Evolutionary conservation across 2,329 filamentous ascomycete genomes (phyloP).

Genomic region (Colletotrichum sp.): DNA sequence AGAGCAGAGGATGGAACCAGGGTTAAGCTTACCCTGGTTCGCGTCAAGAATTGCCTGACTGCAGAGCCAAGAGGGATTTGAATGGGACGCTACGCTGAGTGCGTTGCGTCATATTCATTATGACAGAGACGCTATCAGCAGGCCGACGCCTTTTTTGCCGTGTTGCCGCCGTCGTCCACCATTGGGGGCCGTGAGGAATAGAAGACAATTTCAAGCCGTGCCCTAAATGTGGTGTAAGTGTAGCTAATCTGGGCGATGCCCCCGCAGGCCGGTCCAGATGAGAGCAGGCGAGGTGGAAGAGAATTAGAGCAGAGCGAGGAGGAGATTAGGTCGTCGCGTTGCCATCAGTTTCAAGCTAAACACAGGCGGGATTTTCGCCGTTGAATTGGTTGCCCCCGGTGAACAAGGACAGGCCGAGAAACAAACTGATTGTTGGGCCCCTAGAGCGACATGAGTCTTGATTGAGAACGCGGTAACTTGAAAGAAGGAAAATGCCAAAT

Average conservation of each 20-base stretch:
- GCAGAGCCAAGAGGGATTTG: constrained; percentile 3
- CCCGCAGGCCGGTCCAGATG: not conserved
- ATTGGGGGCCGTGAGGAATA: not conserved
- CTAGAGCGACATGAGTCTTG: not conserved
- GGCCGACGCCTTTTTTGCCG: not conserved
- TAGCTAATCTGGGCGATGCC: not conserved
- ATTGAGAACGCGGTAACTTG: not conserved
- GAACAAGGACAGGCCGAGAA: not conserved
- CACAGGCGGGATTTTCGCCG: not conserved
- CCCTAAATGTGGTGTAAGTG: not conserved
- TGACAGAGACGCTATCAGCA: not conserved
- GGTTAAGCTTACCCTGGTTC: constrained; percentile 11
- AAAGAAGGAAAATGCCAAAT: not conserved
- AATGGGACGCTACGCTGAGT: constrained; percentile 3
- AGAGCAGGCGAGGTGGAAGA: not conserved
- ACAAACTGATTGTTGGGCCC: not conserved
- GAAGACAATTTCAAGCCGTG: not conserved
- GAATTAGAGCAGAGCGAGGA: not conserved
- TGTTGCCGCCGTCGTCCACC: not conserved
- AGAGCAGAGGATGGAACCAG: not conserved
- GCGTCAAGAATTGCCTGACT: constrained; percentile 2
- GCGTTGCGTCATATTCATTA: constrained; percentile 14
- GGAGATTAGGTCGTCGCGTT: not conserved
- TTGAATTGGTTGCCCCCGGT: not conserved
- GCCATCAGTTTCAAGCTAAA: not conserved